Evolutionary conservation across 495 filamentous ascomycete species (phyloP), one percentile per base, ranked within the genome.

Genomic region (Penicillium cinerascens): DNA sequence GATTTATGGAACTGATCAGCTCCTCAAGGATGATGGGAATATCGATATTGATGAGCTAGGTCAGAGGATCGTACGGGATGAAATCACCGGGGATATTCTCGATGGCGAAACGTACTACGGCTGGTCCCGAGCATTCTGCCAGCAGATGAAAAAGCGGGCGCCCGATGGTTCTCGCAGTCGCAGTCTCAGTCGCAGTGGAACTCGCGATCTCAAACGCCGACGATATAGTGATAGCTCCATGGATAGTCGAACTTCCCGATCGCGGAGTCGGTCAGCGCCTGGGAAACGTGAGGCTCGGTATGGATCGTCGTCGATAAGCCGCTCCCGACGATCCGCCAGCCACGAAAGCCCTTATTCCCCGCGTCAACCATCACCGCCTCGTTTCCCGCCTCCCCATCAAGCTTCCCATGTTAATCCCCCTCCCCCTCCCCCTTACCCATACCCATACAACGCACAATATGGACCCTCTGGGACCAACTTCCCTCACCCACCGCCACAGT

Each of bases 21-120:
- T 75, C 9, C 66, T 68, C 29, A 63, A 70, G 5, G 72, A 73
- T 20, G 66, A 65, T 20, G 60, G 63, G 20, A 41, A 66, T n/a
- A 49, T 67, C 9, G 87, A 92, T 46, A 74, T 91, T 17, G 85
- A 91, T 59, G 82, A 85, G 51, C 74, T 95, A 23, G 91, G 91
- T 16, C 86, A 92, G 63, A 65, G 73, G 7, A 69, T 91, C 9
- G 62, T 84, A 10, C 65, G 78, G 2, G 83, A 88, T 49, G 78
- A 82, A 52, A 75, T 78, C 9, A 82, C 78, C 1, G 84, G 82
- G 0, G 82, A 88, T 11, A 67, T 84, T 17, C 47, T 74, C 9
- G 60, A 69, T n/a, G 82, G 84, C 7, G 84, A 92, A 27, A 84
- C 83, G 7, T 95, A 95, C 61, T 93, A 93, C 62, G 91, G 89